Base-by-base conservation (phyloP, 495 filamentous ascomycete genomes). In the Penicillium goetzii region DNA sequence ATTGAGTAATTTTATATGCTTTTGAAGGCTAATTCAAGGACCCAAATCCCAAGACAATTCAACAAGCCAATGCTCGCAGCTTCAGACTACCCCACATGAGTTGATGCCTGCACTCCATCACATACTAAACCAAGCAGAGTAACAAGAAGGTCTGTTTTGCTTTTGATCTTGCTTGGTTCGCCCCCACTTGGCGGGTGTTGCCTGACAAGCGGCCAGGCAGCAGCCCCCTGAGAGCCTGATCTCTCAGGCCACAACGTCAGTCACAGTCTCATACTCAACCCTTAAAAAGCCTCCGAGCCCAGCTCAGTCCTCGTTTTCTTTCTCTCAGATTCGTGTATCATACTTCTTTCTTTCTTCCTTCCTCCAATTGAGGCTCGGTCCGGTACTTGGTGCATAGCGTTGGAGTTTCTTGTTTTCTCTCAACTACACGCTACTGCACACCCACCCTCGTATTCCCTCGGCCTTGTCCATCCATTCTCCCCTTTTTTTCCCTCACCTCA, bases 181-280 rank as follows among this genome's bases (percentile, higher is more conserved):
- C 10, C 55, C 17, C 55, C 55, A 57, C 55, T 41, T 57, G 55
- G 55, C 55, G 55, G 34, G 55, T 57, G 55, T 43, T 57, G 55
- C 55, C 55, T 57, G 55, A 55, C 55, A n/a, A 40, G 34, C n/a
- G 21, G 14, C 34, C 59, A 61, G 59, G 59, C 59, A 61, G 49
- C 59, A 61, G 59, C 49, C 17, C 43, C 45, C 32, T 28, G 12
- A 45, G 11, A 19, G 59, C 59, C 59, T 43, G 47, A 33, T 30
- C 26, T 23, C 41, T 55, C 38, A 60, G 63, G 33, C 58, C 43
- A 61, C 17, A 21, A 40, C 21, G 43, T 0, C 7, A 25, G 4
- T 30, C 4, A 12, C 7, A 6, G 12, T 57, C 34, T 57, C 38
- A 21, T 43, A 6, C n/a, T 38, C 4, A 11, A 28, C 17, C 21